Base-by-base conservation (phyloP, 2,329 filamentous ascomycete genomes). In the Penicillium sp. region DNA sequence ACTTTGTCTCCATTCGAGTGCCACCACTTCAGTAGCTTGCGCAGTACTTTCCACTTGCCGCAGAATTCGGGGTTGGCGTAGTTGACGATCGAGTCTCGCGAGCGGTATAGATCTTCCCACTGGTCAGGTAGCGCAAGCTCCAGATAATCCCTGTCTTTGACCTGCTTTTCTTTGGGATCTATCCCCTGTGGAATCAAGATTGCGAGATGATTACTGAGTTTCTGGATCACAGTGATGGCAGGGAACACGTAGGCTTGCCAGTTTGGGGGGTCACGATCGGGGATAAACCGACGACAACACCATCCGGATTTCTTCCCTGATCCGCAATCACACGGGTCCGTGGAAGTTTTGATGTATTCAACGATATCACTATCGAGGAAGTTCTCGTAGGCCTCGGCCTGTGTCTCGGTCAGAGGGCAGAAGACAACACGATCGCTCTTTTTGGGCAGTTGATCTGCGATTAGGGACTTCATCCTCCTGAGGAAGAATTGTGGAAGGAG, bases 401-500 rank as follows among this genome's bases (percentile, higher is more conserved):
- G 93, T 0, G 84, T 80, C 4, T 86, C 80, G 0, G 91, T 95
- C 16, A 99, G 77, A 1, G 90, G 90, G 60, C 93, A 99, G 65
- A 99, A 99, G 4, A 97, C 89, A 0, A 97, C 91, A 46, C 86
- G 83, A 66, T 99, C 93, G 29, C 82, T 91, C 77, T 99, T 99
- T 71, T 90, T 95, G 0, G 93, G 93, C 7, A 99, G 77, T 64
- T 99, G 92, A 62, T 95, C 77, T 0, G 90, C 89, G 52, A 99
- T 95, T 13, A 97, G 75, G 0, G 85, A 84, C 74, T 99, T 99
- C 82, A 95, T 93, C 2, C 93, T 84, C 1, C 93, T 86, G 2
- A 96, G 77, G 60, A 99, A 97, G 68, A 95, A 95, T 12, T 83
- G 82, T 0, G 93, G 93, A 3, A 99, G 77, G 0, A 99, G 80